These are phyloP conservation scores for Moniliella sp. DNA, from an alignment of 1,284 basidiomycete species.

Conservation along the genomic window DNA sequence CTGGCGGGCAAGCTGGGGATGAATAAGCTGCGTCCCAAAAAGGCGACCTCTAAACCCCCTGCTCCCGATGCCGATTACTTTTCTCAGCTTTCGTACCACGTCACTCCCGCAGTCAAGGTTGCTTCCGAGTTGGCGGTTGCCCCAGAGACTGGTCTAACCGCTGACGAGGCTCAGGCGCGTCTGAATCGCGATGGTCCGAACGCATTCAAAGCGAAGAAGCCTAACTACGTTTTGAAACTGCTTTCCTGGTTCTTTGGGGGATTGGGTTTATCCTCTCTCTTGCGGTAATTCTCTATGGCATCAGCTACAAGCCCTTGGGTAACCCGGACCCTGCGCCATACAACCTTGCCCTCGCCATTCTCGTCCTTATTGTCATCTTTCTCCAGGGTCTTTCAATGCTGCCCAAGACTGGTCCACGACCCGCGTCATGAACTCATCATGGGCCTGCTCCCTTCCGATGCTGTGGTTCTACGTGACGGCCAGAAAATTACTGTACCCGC, in stretches of 20 bases:
- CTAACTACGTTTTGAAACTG: conserved; percentile 15
- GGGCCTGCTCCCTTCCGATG: conserved; percentile 20
- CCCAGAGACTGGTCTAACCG: conserved; percentile 37
- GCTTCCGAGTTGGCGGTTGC: conserved; percentile 36
- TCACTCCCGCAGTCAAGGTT: conserved; percentile 37
- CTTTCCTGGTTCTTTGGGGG: too few species aligned
- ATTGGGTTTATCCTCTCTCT: conserved; percentile 38
- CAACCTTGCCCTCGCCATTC: conserved; percentile 37
- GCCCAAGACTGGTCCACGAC: conserved; percentile 32
- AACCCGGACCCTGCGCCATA: conserved; percentile 39
- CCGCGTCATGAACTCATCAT: conserved; percentile 33
- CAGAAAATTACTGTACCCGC: conserved; percentile 44
- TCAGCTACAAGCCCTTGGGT: conserved; percentile 41
- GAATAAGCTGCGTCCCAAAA: conserved; percentile 8
- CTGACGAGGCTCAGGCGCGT: conserved; percentile 39
- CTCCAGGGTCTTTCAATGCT: conserved; percentile 39
- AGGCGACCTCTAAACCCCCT: conserved; percentile 6
- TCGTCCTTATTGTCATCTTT: conserved; percentile 36
- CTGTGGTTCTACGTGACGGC: conserved; percentile 45
- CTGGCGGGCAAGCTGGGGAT: too few species aligned
- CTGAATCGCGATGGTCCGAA: conserved; percentile 39
- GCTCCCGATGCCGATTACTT: background rate
- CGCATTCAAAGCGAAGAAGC: conserved; percentile 31
- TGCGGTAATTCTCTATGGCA: conserved; percentile 42
- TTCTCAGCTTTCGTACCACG: conserved; percentile 43